phyloP scores from a whole-genome alignment of 2,329 filamentous ascomycete genomes.

The Venturiaceae sp. region DNA sequence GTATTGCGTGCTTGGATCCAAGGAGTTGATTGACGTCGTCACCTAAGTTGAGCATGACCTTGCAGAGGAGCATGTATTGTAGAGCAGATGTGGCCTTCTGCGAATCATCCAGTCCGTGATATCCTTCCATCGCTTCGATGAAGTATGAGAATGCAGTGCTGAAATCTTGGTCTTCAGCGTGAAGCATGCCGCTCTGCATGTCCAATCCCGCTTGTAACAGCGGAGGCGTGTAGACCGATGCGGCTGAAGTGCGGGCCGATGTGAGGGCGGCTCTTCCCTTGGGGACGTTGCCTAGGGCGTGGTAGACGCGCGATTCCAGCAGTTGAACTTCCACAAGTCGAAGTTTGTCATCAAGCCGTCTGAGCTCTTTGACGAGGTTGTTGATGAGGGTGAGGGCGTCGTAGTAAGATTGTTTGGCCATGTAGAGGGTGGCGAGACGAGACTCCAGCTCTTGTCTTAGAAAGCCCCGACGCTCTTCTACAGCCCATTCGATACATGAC shows the following conservation, averaged over 20 bases:
- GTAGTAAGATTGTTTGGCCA: constrained; percentile 96
- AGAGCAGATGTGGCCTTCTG: constrained; percentile 89
- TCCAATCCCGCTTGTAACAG: constrained; percentile 91
- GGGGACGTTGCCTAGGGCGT: constrained; percentile 90
- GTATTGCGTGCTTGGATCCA: constrained; percentile 90
- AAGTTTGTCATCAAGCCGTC: constrained; percentile 96
- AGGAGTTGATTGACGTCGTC: constrained; percentile 95
- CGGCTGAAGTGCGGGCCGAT: constrained; percentile 86
- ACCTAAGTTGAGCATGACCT: constrained; percentile 96
- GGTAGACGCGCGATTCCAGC: constrained; percentile 93
- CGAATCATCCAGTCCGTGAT: constrained; percentile 83
- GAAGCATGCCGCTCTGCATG: constrained; percentile 98
- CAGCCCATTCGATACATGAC: constrained; percentile 99
- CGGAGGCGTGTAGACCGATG: constrained; percentile 94
- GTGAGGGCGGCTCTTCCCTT: constrained; percentile 94
- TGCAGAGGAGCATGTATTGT: constrained; percentile 99
- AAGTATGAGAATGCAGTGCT: constrained; percentile 99
- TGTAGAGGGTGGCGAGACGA: constrained; percentile 84
- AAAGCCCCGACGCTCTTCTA: constrained; percentile 88
- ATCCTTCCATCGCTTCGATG: constrained; percentile 96
- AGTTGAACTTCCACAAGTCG: constrained; percentile 96
- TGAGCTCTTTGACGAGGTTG: constrained; percentile 87
- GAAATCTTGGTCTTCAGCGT: constrained; percentile 98
- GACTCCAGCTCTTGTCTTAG: constrained; percentile 97
- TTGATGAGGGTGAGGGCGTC: constrained; percentile 96